A percentile compares a stretch with the other conserved stretches of the same genome.
phyloP scores from a whole-genome alignment of 768 basidiomycete species.

The Naganishia randhawae region DNA sequence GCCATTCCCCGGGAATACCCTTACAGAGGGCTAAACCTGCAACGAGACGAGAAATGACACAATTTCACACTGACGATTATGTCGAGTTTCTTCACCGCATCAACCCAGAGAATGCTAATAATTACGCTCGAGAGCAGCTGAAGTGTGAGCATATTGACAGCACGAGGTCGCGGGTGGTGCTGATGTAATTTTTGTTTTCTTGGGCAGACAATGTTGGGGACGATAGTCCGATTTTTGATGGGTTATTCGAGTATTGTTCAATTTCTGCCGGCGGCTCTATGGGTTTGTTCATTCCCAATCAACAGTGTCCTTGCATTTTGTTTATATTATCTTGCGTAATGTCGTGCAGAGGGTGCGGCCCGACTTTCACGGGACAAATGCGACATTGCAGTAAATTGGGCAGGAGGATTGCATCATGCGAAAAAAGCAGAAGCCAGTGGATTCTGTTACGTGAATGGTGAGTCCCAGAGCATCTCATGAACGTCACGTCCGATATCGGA shows the following conservation, averaged over 20 bases:
- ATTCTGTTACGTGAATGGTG: slow-evolving; percentile 98
- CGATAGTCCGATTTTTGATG: slow-evolving; percentile 98
- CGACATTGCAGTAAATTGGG: slow-evolving; percentile 99
- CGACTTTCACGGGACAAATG: slow-evolving; percentile 92
- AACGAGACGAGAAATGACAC: slow-evolving; percentile 97
- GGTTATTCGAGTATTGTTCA: slow-evolving; percentile 96
- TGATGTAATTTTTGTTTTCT: slow-evolving; percentile 7
- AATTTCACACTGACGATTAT: slow-evolving; percentile 99
- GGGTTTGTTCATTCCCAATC: slow-evolving; percentile 60
- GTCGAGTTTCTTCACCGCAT: slow-evolving; percentile 93
- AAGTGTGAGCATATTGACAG: slow-evolving; percentile 64
- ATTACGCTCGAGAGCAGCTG: slow-evolving; percentile 87
- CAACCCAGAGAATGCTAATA: slow-evolving; percentile 90
- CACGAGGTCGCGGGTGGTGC: neutral
- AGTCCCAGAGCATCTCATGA: slow-evolving; percentile 31
- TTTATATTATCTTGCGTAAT: neutral
- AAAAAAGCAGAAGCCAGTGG: slow-evolving; percentile 99
- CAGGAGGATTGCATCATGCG: slow-evolving; percentile 94
- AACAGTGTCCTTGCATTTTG: neutral
- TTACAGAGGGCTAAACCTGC: slow-evolving; percentile 95
- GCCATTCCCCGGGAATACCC: neutral
- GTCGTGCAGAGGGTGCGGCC: slow-evolving; percentile 81
- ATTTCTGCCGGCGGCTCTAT: slow-evolving; percentile 99
- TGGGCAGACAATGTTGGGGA: slow-evolving; percentile 88
- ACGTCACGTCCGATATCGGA: neutral